Evolutionary conservation across 1,284 basidiomycete genomes (phyloP).

Genomic region (Sporisorium reilianum): DNA sequence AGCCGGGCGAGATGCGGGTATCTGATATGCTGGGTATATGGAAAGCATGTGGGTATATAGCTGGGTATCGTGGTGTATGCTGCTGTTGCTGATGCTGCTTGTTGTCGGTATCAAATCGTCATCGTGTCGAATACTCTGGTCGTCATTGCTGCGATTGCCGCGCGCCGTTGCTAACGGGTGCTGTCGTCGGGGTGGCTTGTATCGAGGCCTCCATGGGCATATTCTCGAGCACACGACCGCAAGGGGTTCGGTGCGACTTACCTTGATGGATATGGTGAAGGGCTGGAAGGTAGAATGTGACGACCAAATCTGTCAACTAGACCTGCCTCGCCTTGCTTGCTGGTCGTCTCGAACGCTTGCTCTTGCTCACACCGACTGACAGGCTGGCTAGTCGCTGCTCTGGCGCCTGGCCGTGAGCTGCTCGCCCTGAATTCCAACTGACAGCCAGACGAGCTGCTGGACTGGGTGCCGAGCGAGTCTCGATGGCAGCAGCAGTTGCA

Average conservation of each 20-base stretch:
- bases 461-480: neutral
- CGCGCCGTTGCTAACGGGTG: constrained; percentile 16
- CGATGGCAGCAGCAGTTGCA: neutral
- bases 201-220: constrained; percentile 51
- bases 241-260: constrained; percentile 50
- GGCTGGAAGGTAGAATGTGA: constrained; percentile 22
- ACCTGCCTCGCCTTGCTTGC: constrained; percentile 12
- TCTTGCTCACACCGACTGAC: neutral
- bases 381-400: no score
- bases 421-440: neutral
- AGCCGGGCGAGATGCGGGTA: neutral
- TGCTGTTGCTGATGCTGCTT: neutral
- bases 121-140: constrained; percentile 38
- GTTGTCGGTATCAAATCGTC: constrained; percentile 17
- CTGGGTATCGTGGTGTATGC: neutral
- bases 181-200: constrained; percentile 20
- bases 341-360: neutral
- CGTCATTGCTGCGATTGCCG: constrained; percentile 15
- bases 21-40: neutral
- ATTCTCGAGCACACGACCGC: constrained; percentile 42
- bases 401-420: neutral
- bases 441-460: neutral
- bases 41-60: neutral
- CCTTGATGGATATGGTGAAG: constrained; percentile 52
- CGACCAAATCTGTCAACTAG: constrained; percentile 17